Evolutionary conservation across 2,329 filamentous ascomycete species (phyloP), one percentile per base, ranked within the genome.

Genomic region (Neocucurbitaria cava): DNA sequence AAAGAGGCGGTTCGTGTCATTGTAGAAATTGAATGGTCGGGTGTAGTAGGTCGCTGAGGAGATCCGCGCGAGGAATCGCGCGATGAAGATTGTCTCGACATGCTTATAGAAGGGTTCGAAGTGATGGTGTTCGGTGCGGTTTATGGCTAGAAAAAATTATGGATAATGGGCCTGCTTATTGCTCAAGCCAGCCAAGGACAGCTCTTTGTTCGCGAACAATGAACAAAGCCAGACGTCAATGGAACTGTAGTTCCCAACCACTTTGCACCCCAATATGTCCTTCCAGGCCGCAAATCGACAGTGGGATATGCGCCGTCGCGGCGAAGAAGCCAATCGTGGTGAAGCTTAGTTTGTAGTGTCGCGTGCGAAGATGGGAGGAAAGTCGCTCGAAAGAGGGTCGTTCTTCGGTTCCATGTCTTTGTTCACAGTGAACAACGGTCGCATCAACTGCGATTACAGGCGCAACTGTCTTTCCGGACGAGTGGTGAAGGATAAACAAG

Each of bases 321-420:
- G 43, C n/a, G 11, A 18, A 28, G 31, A 46, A 26, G 60, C 43
- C 33, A 40, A 20, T 41, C 4, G 49, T 54, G 13, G 50, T 15
- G 43, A 48, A 33, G 38, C 26, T 58, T 40, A 49, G 35, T 44
- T 35, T 38, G 47, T 45, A 24, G 56, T 41, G 60, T 59, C 59
- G 62, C 64, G 64, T 52, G 63, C 54, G 56, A 69, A 73, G 15
- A 68, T 46, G 8, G 71, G 70, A 41, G 71, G 68, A 42, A 68
- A 74, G 58, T 74, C 72, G 65, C 69, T 74, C 60, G 70, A 64
- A 46, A 73, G 69, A 65, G 72, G 69, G 43, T 73, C 70, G 51
- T 46, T 45, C 54, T 72, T 69, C 26, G 69, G 73, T 59, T 72
- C 73, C 73, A 75, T 75, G 46, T 63, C 66, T 64, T 50, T 54